These are phyloP conservation scores for Gentiana macrophylla DNA, from an alignment of 257 asterid genomes.

Conservation along the genomic window DNA sequence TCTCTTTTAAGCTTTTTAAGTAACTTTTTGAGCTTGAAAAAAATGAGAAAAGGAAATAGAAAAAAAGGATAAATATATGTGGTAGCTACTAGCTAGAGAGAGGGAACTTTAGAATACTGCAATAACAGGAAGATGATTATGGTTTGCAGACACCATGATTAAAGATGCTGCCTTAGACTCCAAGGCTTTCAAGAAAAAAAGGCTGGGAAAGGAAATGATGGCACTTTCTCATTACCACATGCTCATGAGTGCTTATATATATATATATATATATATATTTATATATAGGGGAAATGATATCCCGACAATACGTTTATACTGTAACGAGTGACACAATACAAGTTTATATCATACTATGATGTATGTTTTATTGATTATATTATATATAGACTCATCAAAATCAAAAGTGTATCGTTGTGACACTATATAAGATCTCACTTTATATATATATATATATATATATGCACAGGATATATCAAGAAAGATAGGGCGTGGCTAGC, in stretches of 20 bases:
- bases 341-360: conserved; percentile 30
- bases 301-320: conserved; percentile 4
- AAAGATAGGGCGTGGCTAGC: no score
- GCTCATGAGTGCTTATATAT: conserved; percentile 36
- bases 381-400: neutral
- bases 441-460: no score
- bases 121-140: conserved; percentile 34
- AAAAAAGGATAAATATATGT: no score
- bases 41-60: conserved; percentile 6
- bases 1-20: conserved; percentile 10
- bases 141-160: conserved; percentile 30
- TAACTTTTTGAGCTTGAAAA: conserved; percentile 29
- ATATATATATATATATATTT: conserved; percentile 5
- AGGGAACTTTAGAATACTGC: conserved; percentile 16
- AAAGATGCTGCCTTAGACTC: conserved; percentile 52
- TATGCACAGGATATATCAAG: no score
- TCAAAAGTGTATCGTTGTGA: neutral
- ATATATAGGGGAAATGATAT: conserved; percentile 6
- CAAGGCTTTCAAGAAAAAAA: conserved; percentile 57
- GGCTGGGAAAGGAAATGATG: conserved; percentile 54
- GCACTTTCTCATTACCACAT: conserved; percentile 38
- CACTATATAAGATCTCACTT: neutral
- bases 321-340: conserved; percentile 25
- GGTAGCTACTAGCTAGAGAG: no score
- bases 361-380: neutral